These are phyloP conservation scores for Pezicula carpinea DNA, from an alignment of 2,329 filamentous ascomycete species.

Conservation along the genomic window DNA sequence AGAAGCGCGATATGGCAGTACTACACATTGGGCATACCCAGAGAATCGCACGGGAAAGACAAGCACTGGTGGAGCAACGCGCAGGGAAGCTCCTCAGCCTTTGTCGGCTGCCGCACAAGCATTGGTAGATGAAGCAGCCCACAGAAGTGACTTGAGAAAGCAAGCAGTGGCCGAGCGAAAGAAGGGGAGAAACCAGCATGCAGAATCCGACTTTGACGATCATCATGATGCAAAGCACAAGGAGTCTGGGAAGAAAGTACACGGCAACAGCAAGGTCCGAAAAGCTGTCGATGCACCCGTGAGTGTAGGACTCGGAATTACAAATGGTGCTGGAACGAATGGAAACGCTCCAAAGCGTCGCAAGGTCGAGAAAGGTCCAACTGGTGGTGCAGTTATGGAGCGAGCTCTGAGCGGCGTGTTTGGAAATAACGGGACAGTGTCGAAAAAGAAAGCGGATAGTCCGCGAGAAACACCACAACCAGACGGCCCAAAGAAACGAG, in stretches of 20 bases:
- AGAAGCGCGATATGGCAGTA: constrained; percentile 87
- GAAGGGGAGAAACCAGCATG: constrained; percentile 53
- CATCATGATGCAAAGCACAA: constrained; percentile 42
- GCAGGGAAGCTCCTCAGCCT: constrained; percentile 71
- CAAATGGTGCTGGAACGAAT: constrained; percentile 47
- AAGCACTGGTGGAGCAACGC: constrained; percentile 66
- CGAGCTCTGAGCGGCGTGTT: constrained; percentile 61
- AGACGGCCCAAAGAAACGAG: constrained; percentile 65
- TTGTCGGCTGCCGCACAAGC: constrained; percentile 65
- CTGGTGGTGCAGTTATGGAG: constrained; percentile 53
- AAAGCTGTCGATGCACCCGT: constrained; percentile 51
- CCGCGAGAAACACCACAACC: constrained; percentile 64
- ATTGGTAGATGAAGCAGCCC: constrained; percentile 77
- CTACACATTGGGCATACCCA: constrained; percentile 92
- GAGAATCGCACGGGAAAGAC: constrained; percentile 67
- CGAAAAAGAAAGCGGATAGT: constrained; percentile 58
- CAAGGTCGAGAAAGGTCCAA: constrained; percentile 67
- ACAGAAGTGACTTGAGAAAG: constrained; percentile 78
- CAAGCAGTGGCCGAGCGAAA: constrained; percentile 75
- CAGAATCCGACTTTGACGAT: constrained; percentile 79
- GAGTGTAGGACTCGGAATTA: constrained; percentile 61
- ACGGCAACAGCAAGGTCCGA: constrained; percentile 55
- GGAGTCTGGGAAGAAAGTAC: constrained; percentile 51
- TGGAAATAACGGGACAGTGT: constrained; percentile 38
- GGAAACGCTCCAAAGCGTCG: constrained; percentile 65